Evolutionary conservation across 306 rosid genomes (phyloP).

Genomic region (Quercus rubra): DNA sequence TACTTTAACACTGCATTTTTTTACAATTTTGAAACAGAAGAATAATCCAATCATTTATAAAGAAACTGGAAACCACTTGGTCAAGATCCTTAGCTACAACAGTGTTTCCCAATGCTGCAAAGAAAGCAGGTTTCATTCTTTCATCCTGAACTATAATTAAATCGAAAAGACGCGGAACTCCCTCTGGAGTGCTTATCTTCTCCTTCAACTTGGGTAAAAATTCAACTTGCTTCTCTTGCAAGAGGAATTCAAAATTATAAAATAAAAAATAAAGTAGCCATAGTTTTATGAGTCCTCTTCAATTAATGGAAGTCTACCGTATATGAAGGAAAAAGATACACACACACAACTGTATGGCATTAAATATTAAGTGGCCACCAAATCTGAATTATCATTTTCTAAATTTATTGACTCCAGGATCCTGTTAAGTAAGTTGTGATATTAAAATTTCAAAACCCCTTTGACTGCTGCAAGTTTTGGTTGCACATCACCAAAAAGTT

Average conservation of each 20-base stretch:
- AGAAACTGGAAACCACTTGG: conserved; percentile 53
- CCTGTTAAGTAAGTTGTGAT: background rate
- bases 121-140: conserved; percentile 89
- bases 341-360: background rate
- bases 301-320: background rate
- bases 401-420: background rate
- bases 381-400: background rate
- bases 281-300: background rate
- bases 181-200: conserved; percentile 71
- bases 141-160: conserved; percentile 74
- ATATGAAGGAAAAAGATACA: background rate
- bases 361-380: background rate
- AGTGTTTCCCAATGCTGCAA: conserved; percentile 64
- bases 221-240: conserved; percentile 81
- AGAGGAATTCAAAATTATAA: background rate
- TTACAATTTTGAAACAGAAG: background rate
- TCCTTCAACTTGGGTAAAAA: conserved; percentile 56
- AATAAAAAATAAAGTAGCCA: background rate
- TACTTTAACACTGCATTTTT: background rate
- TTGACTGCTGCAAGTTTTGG: background rate
- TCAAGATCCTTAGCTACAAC: conserved; percentile 85
- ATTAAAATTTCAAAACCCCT: background rate
- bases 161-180: conserved; percentile 87
- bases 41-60: background rate
- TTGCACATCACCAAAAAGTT: background rate